Conservation (phyloP, 352 stramenopile genomes). For the Phytopythium chamaehyphon region DNA sequence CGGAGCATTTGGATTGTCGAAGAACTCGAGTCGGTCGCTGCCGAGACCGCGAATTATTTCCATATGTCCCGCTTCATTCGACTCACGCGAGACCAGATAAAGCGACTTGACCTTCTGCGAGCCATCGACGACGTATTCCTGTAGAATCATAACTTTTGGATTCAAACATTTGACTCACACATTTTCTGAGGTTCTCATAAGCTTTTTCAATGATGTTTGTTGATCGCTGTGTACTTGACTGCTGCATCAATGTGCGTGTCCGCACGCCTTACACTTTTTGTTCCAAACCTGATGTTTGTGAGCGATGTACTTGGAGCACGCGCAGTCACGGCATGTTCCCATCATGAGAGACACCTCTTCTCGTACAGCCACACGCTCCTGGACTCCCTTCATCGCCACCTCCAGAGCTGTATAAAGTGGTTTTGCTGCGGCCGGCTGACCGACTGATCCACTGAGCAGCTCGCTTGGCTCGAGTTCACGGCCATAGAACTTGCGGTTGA, state of each 20-base stretch:
- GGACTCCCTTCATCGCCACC: constrained; percentile 27
- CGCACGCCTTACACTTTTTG: constrained; percentile 62
- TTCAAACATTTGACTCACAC: too few relatives aligned
- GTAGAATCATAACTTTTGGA: constrained; percentile 3
- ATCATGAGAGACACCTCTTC: constrained; percentile 36
- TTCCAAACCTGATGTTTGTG: constrained; percentile 51
- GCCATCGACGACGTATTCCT: constrained; percentile 4
- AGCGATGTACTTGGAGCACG: constrained; percentile 33
- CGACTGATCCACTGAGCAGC: constrained; percentile 26
- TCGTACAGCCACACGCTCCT: constrained; percentile 29
- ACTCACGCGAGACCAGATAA: constrained; percentile 4
- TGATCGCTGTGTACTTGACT: too few relatives aligned
- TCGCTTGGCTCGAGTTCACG: constrained; percentile 21
- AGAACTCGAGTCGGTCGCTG: constrained; percentile 5
- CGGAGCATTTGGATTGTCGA: neutral
- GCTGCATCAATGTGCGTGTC: constrained; percentile 34
- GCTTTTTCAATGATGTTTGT: neutral
- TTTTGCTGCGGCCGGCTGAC: constrained; percentile 19
- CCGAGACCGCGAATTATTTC: constrained; percentile 1
- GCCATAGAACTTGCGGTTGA: constrained; percentile 90
- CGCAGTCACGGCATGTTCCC: constrained; percentile 36
- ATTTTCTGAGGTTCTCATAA: too few relatives aligned
- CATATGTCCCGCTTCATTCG: neutral
- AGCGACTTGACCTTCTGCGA: constrained; percentile 4
- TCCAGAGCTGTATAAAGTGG: constrained; percentile 35